A percentile compares a stretch with the other conserved stretches of the same genome.
Evolutionary conservation across 2,329 filamentous ascomycete genomes (phyloP).

Genomic region (Penicillium psychrosexuale): DNA sequence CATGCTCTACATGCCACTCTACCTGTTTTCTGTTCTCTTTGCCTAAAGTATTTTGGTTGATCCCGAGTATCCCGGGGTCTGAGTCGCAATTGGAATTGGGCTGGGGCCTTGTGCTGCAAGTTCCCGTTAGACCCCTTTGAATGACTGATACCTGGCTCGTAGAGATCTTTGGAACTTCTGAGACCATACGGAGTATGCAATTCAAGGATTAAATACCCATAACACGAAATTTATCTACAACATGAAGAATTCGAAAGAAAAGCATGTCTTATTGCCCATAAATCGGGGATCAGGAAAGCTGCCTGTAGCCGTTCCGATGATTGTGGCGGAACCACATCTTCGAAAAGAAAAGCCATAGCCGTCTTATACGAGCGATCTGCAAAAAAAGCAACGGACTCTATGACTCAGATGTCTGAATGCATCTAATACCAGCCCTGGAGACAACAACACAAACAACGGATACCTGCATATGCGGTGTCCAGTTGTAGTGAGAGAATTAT

Average conservation of each 20-base stretch:
- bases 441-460: neutral
- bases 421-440: neutral
- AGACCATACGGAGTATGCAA: neutral
- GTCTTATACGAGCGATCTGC: neutral
- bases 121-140: neutral
- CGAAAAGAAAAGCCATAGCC: neutral
- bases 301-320: neutral
- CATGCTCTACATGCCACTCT: neutral
- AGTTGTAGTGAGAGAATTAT: neutral
- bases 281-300: neutral
- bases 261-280: rapidly evolving
- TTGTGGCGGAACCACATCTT: too few species aligned
- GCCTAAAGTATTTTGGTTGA: neutral
- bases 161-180: too few species aligned
- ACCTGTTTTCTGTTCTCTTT: neutral
- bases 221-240: too few species aligned
- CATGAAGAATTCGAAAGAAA: too few species aligned
- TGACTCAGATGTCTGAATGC: neutral
- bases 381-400: neutral
- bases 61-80: too few species aligned
- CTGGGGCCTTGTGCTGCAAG: neutral
- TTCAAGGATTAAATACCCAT: neutral
- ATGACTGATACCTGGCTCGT: neutral
- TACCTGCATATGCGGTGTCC: neutral
- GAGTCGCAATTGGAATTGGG: neutral